These are phyloP conservation scores for Pterula multifida DNA, from an alignment of 1,284 basidiomycete genomes.

Conservation along the genomic window DNA sequence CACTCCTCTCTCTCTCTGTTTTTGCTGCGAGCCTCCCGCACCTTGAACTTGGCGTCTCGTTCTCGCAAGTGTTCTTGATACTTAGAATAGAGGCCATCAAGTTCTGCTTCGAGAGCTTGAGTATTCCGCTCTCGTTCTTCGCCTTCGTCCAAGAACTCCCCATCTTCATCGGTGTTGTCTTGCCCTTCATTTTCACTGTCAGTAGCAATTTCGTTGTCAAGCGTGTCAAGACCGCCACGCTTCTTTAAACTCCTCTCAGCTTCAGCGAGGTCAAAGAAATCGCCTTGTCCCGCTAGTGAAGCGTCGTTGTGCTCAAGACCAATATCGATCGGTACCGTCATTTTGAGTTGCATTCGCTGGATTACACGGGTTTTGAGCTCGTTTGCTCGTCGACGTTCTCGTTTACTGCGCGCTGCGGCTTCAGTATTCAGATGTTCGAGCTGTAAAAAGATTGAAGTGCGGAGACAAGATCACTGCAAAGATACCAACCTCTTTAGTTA, in stretches of 20 bases:
- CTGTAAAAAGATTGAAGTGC: slow-evolving; percentile 25
- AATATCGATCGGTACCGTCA: slow-evolving; percentile 94
- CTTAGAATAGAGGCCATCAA: slow-evolving; percentile 83
- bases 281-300: slow-evolving; percentile 65
- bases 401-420: slow-evolving; percentile 60
- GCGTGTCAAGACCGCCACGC: slow-evolving; percentile 37
- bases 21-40: slow-evolving; percentile 71
- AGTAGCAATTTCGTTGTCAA: slow-evolving; percentile 28
- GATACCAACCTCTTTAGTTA: slow-evolving; percentile 68
- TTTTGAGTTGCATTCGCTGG: slow-evolving; percentile 93
- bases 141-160: slow-evolving; percentile 48
- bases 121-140: slow-evolving; percentile 62
- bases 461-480: slow-evolving; percentile 2
- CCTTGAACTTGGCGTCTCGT: slow-evolving; percentile 84
- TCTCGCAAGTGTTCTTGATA: slow-evolving; percentile 79
- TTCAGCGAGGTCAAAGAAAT: slow-evolving; percentile 75
- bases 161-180: slow-evolving; percentile 24
- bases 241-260: slow-evolving; percentile 40
- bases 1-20: slow-evolving; percentile 68
- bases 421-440: slow-evolving; percentile 80
- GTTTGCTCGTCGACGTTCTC: slow-evolving; percentile 80
- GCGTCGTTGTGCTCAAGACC: slow-evolving; percentile 81
- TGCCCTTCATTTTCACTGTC: slow-evolving; percentile 32
- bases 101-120: slow-evolving; percentile 65
- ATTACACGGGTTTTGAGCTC: slow-evolving; percentile 84